Percentiles rank a stretch among this genome's conserved stretches.
Conservation (phyloP, 1,139 yeast genomes). For the Pichia sp. region DNA sequence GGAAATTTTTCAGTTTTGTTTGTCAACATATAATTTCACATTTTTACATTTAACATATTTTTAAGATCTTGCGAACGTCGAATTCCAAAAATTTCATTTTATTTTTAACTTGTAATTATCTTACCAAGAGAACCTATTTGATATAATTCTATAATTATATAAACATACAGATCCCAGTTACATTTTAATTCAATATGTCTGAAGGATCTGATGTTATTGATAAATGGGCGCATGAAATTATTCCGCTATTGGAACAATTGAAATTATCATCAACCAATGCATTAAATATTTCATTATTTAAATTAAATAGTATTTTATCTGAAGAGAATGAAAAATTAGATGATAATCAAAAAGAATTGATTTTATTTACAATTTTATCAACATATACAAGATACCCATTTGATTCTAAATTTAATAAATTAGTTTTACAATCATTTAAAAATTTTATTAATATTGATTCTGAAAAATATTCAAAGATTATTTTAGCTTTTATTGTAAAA, state of each 20-base stretch:
- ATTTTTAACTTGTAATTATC: too few species aligned
- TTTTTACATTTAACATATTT: too few species aligned
- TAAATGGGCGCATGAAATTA: constrained; percentile 16
- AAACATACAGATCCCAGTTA: not conserved
- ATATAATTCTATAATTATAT: not conserved
- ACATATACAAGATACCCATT: constrained; percentile 40
- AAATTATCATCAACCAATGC: constrained; percentile 19
- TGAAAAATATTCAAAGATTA: constrained; percentile 31
- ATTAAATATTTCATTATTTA: constrained; percentile 17
- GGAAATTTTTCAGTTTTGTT: too few species aligned
- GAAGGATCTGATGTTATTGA: constrained; percentile 4
- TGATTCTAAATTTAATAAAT: constrained; percentile 42
- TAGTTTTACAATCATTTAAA: constrained; percentile 35
- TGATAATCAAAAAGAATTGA: constrained; percentile 14
- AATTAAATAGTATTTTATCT: constrained; percentile 19
- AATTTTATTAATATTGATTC: constrained; percentile 32
- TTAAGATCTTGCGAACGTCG: too few species aligned
- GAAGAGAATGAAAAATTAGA: constrained; percentile 8
- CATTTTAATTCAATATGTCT: constrained; percentile 3
- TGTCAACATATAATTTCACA: too few species aligned
- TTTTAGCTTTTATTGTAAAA: constrained; percentile 35
- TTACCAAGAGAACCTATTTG: too few species aligned
- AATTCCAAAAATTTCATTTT: too few species aligned
- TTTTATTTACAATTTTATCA: constrained; percentile 18
- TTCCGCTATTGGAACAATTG: constrained; percentile 17